phyloP scores from a whole-genome alignment of 2,329 filamentous ascomycete species.

The Colletotrichum tropicicola region DNA sequence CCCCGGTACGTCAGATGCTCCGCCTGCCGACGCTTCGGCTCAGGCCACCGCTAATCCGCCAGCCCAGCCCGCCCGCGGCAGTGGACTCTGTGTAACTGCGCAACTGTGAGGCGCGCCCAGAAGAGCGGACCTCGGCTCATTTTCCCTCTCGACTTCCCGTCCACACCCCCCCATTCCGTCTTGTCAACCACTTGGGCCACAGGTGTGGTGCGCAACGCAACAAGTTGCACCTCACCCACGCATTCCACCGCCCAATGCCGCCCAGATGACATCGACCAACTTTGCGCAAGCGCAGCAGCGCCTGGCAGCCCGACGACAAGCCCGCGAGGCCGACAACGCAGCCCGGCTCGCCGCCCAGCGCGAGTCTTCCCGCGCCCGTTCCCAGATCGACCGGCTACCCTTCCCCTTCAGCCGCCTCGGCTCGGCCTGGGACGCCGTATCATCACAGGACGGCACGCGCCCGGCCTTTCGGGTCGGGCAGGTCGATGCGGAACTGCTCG shows the following conservation, averaged over 20 bases:
- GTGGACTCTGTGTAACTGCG: background rate
- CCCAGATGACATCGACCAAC: conserved; percentile 63
- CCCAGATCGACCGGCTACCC: conserved; percentile 65
- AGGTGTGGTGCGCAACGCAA: conserved; percentile 20
- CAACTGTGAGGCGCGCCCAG: no score
- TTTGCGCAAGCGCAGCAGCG: conserved; percentile 92
- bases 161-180: background rate
- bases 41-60: background rate
- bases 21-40: conserved; percentile 17
- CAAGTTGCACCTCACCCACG: conserved; percentile 15
- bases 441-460: conserved; percentile 78
- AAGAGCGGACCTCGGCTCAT: conserved; percentile 23
- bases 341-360: conserved; percentile 61
- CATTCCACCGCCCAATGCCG: conserved; percentile 37
- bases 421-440: conserved; percentile 74
- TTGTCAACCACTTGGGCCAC: background rate
- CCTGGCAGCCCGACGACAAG: conserved; percentile 81
- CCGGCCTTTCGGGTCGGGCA: conserved; percentile 94
- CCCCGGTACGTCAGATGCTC: conserved; percentile 25
- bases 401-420: conserved; percentile 70
- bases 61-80: background rate
- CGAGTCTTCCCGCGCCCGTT: conserved; percentile 62
- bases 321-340: conserved; percentile 74
- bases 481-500: conserved; percentile 93
- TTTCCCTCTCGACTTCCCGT: background rate